Conservation (phyloP, 2,329 filamentous ascomycete species). For the Fusarium sp. region DNA sequence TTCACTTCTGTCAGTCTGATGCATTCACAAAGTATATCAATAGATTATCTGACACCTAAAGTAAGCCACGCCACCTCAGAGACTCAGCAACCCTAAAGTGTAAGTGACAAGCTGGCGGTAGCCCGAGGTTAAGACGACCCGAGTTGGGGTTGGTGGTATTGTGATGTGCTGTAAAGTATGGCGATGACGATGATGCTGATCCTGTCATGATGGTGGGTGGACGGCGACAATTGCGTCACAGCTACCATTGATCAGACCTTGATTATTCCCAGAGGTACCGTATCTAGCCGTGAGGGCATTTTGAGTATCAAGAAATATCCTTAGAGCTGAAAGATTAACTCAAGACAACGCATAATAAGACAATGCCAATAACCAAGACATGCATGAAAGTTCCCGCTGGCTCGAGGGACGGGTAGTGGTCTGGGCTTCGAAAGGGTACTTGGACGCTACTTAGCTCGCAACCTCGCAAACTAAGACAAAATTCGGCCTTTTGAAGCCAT, state of each 20-base stretch:
- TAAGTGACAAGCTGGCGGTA: constrained; percentile 1
- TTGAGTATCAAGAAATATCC: background rate
- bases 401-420: constrained; percentile 4
- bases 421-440: constrained; percentile 20
- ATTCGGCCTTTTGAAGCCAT: constrained; percentile 7
- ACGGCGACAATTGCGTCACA: constrained; percentile 36
- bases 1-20: background rate
- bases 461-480: constrained; percentile 9
- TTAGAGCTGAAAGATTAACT: background rate
- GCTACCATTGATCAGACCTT: constrained; percentile 1
- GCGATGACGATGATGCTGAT: constrained; percentile 37
- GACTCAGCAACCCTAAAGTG: background rate
- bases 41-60: background rate
- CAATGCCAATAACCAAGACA: constrained; percentile 20
- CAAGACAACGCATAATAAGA: constrained; percentile 3
- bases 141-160: background rate
- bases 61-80: background rate
- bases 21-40: background rate
- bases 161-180: constrained; percentile 18
- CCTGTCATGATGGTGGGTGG: constrained; percentile 18
- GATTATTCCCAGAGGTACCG: background rate
- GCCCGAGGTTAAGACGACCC: background rate
- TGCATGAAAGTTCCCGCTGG: constrained; percentile 30
- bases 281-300: background rate
- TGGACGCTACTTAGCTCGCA: constrained; percentile 22